Evolutionary conservation across 352 stramenopile species (phyloP), one percentile per base, ranked within the genome.

Genomic region (Elongisporangium prolatum): DNA sequence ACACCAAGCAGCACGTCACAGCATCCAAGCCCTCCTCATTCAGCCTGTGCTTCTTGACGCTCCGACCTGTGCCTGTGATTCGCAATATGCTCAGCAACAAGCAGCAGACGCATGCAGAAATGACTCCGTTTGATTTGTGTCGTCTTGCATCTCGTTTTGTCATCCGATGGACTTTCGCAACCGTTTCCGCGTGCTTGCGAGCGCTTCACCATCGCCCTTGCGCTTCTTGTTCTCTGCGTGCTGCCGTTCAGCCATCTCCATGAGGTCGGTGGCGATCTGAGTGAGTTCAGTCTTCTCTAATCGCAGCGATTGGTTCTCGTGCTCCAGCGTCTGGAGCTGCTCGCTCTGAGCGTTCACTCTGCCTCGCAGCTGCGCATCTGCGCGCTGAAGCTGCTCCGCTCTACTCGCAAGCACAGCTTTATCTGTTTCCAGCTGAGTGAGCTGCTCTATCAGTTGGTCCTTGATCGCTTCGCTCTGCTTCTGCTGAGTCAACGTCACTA

Each of bases 341-440:
- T 86, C 76, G 6, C 64, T 71, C n/a, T 77, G 66, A 18, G 63
- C 34, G 34, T 84, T 69, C 11, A 83, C 44, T 52, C 72, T 76
- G 40, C 62, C 75, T 16, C 81, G 76, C 48, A 91, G 67, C 20
- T 85, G 77, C 3, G 70, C 67, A 47, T 89, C 80, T 0, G 70
- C 76, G 52, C 81, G 80, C 49, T 91, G 74, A 16, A 88, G 59
- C 52, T 89, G 79, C 38, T 86, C 66, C 10, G 69, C 64, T 58
- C 87, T 89, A 63, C 72, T 84, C 40, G 68, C 59, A 0, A 90
- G 69, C 25, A 89, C 73, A 16, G 76, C 77, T 24, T 89, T 92
- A n/a, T 92, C 77, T 0, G 67, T 89, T 57, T 89, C 75, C 8
- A 91, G 57, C 59, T 75, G 60, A 8, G 61, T 44, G 40, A 88